Percentiles rank a stretch among this genome's conserved stretches.
Conservation (phyloP, 2,329 filamentous ascomycete genomes). For the Aureobasidium melanogenum region DNA sequence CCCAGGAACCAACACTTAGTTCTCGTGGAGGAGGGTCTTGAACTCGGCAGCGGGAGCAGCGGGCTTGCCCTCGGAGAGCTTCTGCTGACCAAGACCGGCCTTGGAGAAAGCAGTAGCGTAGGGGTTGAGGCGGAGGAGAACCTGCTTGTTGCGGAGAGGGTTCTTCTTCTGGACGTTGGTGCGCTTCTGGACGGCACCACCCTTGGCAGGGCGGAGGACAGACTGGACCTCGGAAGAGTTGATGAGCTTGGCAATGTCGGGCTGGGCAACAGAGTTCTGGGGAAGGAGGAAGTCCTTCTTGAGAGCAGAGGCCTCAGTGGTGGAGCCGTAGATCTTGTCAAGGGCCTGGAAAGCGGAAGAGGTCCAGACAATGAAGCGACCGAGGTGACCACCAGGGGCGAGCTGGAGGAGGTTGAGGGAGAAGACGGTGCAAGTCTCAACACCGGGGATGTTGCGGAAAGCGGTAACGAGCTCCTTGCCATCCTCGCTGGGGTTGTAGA, state of each 20-base stretch:
- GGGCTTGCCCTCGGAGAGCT: constrained; percentile 55
- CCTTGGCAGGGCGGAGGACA: constrained; percentile 86
- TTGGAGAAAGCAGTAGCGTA: constrained; percentile 88
- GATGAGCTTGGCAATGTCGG: constrained; percentile 95
- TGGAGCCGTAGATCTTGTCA: constrained; percentile 93
- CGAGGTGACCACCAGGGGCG: constrained; percentile 95
- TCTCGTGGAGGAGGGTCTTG: constrained; percentile 38
- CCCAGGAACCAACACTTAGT: constrained; percentile 27
- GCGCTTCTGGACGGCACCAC: constrained; percentile 83
- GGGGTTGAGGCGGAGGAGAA: constrained; percentile 96
- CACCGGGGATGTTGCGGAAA: constrained; percentile 98
- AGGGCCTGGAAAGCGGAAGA: constrained; percentile 94
- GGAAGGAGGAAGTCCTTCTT: constrained; percentile 99
- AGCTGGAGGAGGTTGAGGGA: constrained; percentile 98
- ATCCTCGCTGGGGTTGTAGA: constrained; percentile 93
- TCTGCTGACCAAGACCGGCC: constrained; percentile 69
- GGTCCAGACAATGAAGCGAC: constrained; percentile 98
- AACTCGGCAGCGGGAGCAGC: constrained; percentile 45
- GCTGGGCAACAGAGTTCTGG: constrained; percentile 83
- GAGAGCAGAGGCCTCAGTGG: constrained; percentile 76
- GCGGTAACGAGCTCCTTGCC: constrained; percentile 88
- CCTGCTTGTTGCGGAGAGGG: constrained; percentile 97
- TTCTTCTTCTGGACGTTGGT: constrained; percentile 98
- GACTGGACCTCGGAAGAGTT: constrained; percentile 98
- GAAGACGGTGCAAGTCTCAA: constrained; percentile 92